These are phyloP conservation scores for Trichoderma sp. DNA, from an alignment of 2,329 filamentous ascomycete species.

Conservation along the genomic window DNA sequence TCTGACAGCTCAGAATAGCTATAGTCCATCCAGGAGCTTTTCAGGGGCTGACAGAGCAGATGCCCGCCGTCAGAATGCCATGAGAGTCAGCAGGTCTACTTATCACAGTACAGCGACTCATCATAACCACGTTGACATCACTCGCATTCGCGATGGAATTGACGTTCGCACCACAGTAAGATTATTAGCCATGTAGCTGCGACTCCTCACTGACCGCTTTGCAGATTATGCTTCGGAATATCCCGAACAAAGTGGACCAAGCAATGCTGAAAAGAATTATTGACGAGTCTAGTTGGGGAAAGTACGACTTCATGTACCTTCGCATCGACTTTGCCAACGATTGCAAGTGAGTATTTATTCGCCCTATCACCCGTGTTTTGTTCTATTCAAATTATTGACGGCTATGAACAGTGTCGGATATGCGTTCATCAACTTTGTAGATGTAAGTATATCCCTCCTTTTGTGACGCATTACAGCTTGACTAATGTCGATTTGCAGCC, in stretches of 20 bases:
- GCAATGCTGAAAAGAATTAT: constrained; percentile 77
- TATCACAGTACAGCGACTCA: constrained; percentile 54
- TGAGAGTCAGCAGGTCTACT: constrained; percentile 51
- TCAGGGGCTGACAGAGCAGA: constrained; percentile 44
- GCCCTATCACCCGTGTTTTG: fast-evolving
- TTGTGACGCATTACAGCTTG: background rate
- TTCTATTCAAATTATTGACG: constrained; percentile 15
- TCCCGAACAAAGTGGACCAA: constrained; percentile 86
- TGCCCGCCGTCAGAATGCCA: constrained; percentile 54
- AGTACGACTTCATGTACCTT: constrained; percentile 94
- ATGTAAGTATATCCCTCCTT: constrained; percentile 58
- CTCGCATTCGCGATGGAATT: constrained; percentile 64
- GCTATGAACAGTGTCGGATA: constrained; percentile 75
- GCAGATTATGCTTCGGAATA: constrained; percentile 92
- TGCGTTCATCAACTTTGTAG: constrained; percentile 93
- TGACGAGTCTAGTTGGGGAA: constrained; percentile 76
- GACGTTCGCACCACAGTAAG: constrained; percentile 77
- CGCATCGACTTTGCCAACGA: constrained; percentile 86
- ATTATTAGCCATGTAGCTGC: constrained; percentile 23
- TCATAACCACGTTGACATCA: constrained; percentile 66
- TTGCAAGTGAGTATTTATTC: constrained; percentile 69
- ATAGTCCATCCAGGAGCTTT: constrained; percentile 46
- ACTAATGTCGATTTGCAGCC: constrained; percentile 51
- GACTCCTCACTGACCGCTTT: constrained; percentile 26
- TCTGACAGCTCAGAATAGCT: constrained; percentile 43